Percentiles rank a stretch among this genome's conserved stretches.
phyloP scores from a whole-genome alignment of 2,329 filamentous ascomycete genomes.

The Berkeleyomyces basicola region DNA sequence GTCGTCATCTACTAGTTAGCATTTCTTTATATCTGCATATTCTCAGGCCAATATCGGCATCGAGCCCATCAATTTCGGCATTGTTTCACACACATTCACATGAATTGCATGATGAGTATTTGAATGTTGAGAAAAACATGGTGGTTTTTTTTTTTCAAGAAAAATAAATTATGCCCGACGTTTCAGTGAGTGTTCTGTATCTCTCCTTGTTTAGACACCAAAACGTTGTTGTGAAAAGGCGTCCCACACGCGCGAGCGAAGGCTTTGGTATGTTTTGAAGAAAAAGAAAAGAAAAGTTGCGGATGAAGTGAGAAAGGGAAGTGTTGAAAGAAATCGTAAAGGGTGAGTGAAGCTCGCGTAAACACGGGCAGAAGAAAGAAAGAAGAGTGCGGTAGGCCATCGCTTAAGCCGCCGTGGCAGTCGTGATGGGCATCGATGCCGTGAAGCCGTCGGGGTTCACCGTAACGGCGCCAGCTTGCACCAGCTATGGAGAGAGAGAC shows the following conservation, averaged over 20 bases:
- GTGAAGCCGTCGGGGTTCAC: constrained; percentile 32
- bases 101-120: not conserved
- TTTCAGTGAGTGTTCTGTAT: constrained; percentile 14
- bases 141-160: not conserved
- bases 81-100: not conserved
- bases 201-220: constrained; percentile 13
- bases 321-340: not conserved
- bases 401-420: constrained; percentile 4
- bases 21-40: not conserved
- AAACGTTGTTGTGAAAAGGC: constrained; percentile 11
- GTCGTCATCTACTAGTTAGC: not conserved
- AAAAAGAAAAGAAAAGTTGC: constrained; percentile 3
- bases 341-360: not conserved
- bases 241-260: constrained; percentile 4
- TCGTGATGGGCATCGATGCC: constrained; percentile 11
- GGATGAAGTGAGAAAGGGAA: not conserved
- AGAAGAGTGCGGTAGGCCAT: not conserved
- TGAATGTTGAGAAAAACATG: not conserved
- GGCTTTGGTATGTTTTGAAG: not conserved
- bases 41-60: not conserved
- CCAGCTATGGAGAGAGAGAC: constrained; percentile 40
- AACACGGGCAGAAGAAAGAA: not conserved
- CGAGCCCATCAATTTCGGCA: not conserved
- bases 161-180: not conserved
- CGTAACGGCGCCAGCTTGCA: constrained; percentile 85